Evolutionary conservation across 2,329 filamentous ascomycete genomes (phyloP).

Genomic region (Proliferodiscus dingleyae): DNA sequence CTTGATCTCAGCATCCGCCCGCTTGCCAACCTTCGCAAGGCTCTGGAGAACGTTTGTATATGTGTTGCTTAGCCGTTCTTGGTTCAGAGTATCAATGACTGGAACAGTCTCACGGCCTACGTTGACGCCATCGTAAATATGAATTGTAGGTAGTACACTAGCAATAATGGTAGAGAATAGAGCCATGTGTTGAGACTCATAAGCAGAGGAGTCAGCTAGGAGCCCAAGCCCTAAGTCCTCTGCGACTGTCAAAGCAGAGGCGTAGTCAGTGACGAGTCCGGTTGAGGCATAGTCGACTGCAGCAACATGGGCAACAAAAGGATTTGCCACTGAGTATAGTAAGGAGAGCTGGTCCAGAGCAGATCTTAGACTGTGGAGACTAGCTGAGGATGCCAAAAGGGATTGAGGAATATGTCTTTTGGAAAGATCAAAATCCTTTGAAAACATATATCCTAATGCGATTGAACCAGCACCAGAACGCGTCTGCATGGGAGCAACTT

Average conservation of each 20-base stretch:
- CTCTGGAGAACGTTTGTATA: conserved; percentile 64
- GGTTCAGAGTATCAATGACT: conserved; percentile 75
- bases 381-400: conserved; percentile 80
- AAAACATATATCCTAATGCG: conserved; percentile 95
- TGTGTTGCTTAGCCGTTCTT: conserved; percentile 60
- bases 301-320: conserved; percentile 87
- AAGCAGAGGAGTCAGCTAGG: conserved; percentile 77
- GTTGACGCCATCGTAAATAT: conserved; percentile 82
- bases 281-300: conserved; percentile 75
- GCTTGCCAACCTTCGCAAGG: conserved; percentile 59
- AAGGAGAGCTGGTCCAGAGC: conserved; percentile 87
- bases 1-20: conserved; percentile 68
- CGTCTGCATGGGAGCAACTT: conserved; percentile 77
- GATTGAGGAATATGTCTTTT: conserved; percentile 91
- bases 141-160: conserved; percentile 72
- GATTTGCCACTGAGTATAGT: conserved; percentile 86
- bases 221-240: conserved; percentile 89
- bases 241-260: conserved; percentile 69
- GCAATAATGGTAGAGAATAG: conserved; percentile 81
- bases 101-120: conserved; percentile 78
- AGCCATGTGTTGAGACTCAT: conserved; percentile 93
- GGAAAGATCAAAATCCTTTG: conserved; percentile 86
- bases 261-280: conserved; percentile 81
- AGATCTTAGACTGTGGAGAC: conserved; percentile 73
- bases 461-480: conserved; percentile 84